Conservation (phyloP, 306 rosid genomes). For the Clitoria ternatea region DNA sequence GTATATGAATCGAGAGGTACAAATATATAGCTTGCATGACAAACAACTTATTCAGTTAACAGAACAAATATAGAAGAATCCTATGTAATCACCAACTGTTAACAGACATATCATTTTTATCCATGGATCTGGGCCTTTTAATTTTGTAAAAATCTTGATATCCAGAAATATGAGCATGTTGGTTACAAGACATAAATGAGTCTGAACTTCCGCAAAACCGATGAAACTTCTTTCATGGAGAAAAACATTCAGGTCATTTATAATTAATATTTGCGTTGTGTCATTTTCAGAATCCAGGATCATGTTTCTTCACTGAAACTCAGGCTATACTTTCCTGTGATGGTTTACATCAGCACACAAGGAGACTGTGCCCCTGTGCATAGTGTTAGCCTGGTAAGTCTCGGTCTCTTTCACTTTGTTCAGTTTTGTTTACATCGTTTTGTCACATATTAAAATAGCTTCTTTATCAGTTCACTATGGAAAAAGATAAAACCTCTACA, state of each 20-base stretch:
- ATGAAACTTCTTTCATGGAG: neutral
- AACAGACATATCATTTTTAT: too few relatives aligned
- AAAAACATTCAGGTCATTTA: neutral
- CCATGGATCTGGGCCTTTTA: neutral
- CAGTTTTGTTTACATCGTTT: neutral
- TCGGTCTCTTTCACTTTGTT: neutral
- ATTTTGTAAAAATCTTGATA: neutral
- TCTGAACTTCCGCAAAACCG: slow-evolving; percentile 1
- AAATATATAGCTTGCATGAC: too few relatives aligned
- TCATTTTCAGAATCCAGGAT: slow-evolving; percentile 74
- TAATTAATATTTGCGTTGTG: neutral
- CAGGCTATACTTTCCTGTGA: slow-evolving; percentile 75
- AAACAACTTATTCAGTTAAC: too few relatives aligned
- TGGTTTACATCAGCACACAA: slow-evolving; percentile 78
- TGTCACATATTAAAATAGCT: neutral
- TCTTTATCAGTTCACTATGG: slow-evolving; percentile 2
- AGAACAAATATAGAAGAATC: too few relatives aligned
- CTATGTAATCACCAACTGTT: too few relatives aligned
- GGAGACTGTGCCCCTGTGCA: slow-evolving; percentile 96
- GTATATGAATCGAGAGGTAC: too few relatives aligned
- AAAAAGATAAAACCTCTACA: neutral
- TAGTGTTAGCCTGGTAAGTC: slow-evolving; percentile 47
- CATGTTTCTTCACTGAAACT: slow-evolving; percentile 68
- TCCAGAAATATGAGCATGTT: neutral
- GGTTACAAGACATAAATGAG: neutral